Evolutionary conservation across 2,329 filamentous ascomycete genomes (phyloP), one percentile per base, ranked within the genome.

Genomic region (Coniochaeta hoffmannii): DNA sequence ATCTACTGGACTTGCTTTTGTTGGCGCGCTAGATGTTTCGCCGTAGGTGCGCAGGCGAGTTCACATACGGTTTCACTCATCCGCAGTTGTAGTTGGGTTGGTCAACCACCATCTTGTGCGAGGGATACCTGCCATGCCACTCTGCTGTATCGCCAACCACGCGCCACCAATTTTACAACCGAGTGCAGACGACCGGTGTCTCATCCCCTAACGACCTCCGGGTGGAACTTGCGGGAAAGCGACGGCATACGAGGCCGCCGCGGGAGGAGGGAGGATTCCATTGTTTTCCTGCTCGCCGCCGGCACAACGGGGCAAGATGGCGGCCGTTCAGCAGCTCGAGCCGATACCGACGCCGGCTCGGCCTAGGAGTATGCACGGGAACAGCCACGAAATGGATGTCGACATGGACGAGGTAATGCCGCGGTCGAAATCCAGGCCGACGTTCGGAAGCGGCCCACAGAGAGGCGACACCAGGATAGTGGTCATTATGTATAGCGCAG

Each of bases 401-500:
- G 74, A 73, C 49, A 68, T 67, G 54, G 61, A 65, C 26, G 56
- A 50, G 46, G 54, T 53, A 31, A 49, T 58, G 14, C 56, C 58
- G 22, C 59, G 64, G 12, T 67, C 66, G 36, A 66, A 70, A 50
- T 68, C 68, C 36, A 70, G 71, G n/a, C 66, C 69, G 52, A 72
- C 69, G 26, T 72, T 77, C 56, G 73, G 73, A 57, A 76, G 73
- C 53, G 73, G 74, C 4, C 72, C 79, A 8, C 72, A 75, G 57
- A 71, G 68, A 35, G 83, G 82, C 26, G 82, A 86, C 62, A 74
- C 74, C 9, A 76, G 83, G 55, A 83, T 80, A 51, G 81, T 83
- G 28, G 79, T 84, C 32, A 83, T 94, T 57, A 71, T 93, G 17
- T 90, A 87, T 68, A 84, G 86, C 11, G 76, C 76, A 22, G 86